Evolutionary conservation across 805 yeast genomes (phyloP).

Genomic region (Teunomyces panamensis): DNA sequence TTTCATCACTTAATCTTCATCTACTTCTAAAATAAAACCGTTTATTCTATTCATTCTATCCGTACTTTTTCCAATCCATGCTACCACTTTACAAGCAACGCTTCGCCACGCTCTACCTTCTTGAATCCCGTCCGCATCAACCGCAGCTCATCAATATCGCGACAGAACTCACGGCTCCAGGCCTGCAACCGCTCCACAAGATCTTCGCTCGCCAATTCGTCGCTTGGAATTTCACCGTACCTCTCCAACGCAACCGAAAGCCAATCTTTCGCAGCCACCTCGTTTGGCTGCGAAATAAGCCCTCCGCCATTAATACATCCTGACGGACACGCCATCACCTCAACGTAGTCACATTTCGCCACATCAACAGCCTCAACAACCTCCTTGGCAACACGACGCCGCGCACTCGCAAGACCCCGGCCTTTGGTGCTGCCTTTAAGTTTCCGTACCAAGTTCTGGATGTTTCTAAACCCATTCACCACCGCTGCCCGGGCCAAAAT

Average conservation of each 20-base stretch:
- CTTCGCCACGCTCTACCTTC: slow-evolving; percentile 48
- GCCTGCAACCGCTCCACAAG: slow-evolving; percentile 15
- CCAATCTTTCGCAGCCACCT: slow-evolving; percentile 43
- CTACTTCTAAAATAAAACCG: too few species aligned
- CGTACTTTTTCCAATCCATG: background rate
- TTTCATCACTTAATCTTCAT: background rate
- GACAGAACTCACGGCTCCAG: slow-evolving; percentile 37
- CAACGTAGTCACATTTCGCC: slow-evolving; percentile 72
- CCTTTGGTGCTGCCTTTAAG: slow-evolving; percentile 44
- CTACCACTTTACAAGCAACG: slow-evolving; percentile 58
- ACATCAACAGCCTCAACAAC: slow-evolving; percentile 51
- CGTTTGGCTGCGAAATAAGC: slow-evolving; percentile 55
- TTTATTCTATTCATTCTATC: too few species aligned
- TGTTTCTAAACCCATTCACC: slow-evolving; percentile 90
- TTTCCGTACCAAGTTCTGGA: slow-evolving; percentile 88
- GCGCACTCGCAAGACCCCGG: background rate
- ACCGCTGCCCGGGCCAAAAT: slow-evolving; percentile 54
- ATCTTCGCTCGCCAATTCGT: slow-evolving; percentile 12
- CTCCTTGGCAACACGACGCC: slow-evolving; percentile 8
- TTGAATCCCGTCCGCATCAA: slow-evolving; percentile 46
- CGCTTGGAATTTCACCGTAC: slow-evolving; percentile 32
- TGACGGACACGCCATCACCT: slow-evolving; percentile 97
- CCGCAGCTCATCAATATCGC: slow-evolving; percentile 30
- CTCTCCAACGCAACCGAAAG: slow-evolving; percentile 30
- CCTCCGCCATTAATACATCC: slow-evolving; percentile 99